Evolutionary conservation across 164 flowering plant genomes (phyloP), one percentile per base, ranked within the genome.

Genomic region (Buxus sempervirens): DNA sequence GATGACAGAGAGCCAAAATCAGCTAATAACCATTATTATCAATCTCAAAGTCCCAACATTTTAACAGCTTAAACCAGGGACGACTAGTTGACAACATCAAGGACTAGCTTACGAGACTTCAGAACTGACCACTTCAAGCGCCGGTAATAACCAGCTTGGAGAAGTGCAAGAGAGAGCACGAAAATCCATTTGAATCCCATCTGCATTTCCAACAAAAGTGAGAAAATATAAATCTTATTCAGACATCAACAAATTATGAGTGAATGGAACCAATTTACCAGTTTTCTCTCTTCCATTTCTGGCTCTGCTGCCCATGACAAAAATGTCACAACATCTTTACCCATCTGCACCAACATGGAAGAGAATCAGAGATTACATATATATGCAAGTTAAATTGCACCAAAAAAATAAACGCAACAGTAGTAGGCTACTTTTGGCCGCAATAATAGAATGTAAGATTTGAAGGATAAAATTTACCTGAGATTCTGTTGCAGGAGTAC

Each of bases 281-380:
- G 81, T 70, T 91, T 91, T 75, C 95, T 81, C 70, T 91, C 97
- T 79, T 91, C 97, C 97, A 91, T 91, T 77, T 91, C 97, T 1
- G 97, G 96, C 73, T 91, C 93, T 6, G 93, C 96, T 48, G 97
- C 97, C 96, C 96, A 91, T 14, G 90, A 62, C 71, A 90, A 81
- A 68, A 91, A 91, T 25, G 87, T 36, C 42, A 87, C 92, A 13
- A 91, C 84, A 82, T 91, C 97, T 74, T 91, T 91, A 23, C 93
- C 97, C 97, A 90, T 91, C 97, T 87, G 75, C 74, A 75, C 27
- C 70, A 53, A 72, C 20, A 66, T 55, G 6, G 19, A 32, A 15
- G 18, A 25, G n/a, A 20, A 32, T 36, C 45, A 0, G 42, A 14
- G 42, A 0, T 19, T 62, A 23, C 45, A 32, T 36, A 36, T 36